phyloP scores from a whole-genome alignment of 2,329 filamentous ascomycete genomes.

The Fusarium neocosmosporiellum region DNA sequence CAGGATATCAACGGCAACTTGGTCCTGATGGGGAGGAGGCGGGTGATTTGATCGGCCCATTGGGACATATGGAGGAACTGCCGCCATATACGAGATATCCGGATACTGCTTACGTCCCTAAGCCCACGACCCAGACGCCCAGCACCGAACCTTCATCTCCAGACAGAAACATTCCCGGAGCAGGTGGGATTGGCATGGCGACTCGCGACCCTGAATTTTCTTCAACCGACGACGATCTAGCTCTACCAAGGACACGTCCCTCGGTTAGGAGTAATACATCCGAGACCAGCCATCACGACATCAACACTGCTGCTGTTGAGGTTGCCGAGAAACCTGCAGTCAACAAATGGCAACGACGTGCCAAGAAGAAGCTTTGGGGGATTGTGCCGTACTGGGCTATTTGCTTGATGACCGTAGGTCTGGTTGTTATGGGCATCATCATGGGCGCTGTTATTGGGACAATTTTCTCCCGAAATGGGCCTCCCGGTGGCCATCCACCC shows the following conservation, averaged over 20 bases:
- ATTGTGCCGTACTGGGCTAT: slow-evolving; percentile 73
- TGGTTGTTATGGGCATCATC: slow-evolving; percentile 65
- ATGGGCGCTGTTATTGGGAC: slow-evolving; percentile 68
- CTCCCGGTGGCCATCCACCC: background rate
- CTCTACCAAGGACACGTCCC: slow-evolving; percentile 61
- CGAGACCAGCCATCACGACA: slow-evolving; percentile 63
- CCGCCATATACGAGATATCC: slow-evolving; percentile 93
- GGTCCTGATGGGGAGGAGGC: slow-evolving; percentile 86
- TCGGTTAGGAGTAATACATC: slow-evolving; percentile 62
- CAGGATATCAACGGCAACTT: slow-evolving; percentile 76
- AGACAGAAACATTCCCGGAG: slow-evolving; percentile 59
- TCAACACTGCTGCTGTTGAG: slow-evolving; percentile 61
- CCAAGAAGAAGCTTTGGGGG: slow-evolving; percentile 66
- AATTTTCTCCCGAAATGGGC: slow-evolving; percentile 47
- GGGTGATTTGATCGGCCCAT: slow-evolving; percentile 87
- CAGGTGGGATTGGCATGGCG: slow-evolving; percentile 70
- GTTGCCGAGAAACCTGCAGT: slow-evolving; percentile 61
- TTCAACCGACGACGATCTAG: slow-evolving; percentile 64
- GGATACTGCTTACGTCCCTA: slow-evolving; percentile 69
- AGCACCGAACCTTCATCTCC: slow-evolving; percentile 23
- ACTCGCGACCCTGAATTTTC: slow-evolving; percentile 72
- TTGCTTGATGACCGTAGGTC: slow-evolving; percentile 58
- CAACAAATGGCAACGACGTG: slow-evolving; percentile 64
- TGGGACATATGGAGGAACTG: slow-evolving; percentile 90
- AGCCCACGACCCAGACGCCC: slow-evolving; percentile 21